phyloP scores from a whole-genome alignment of 257 asterid genomes.

The Ajuga chamaepitys region DNA sequence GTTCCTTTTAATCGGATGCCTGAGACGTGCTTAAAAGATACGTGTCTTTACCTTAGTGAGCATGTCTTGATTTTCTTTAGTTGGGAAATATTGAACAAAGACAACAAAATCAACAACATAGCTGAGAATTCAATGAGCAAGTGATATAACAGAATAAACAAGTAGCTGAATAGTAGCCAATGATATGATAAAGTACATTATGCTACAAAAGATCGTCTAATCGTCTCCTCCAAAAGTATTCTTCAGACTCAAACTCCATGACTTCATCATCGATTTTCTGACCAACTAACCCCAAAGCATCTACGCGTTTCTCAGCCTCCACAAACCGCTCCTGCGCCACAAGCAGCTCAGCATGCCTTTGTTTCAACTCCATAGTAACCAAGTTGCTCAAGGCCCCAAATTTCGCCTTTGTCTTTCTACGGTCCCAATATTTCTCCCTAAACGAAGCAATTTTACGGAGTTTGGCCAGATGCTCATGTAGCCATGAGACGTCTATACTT shows the following conservation, averaged over 20 bases:
- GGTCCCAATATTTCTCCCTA: neutral
- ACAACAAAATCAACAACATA: no score
- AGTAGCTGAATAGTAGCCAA: no score
- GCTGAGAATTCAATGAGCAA: no score
- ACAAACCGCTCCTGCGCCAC: slow-evolving; percentile 20
- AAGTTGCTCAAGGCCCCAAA: slow-evolving; percentile 9
- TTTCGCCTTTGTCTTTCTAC: slow-evolving; percentile 10
- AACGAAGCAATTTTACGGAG: slow-evolving; percentile 8
- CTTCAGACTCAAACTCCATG: slow-evolving; percentile 20
- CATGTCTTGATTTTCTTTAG: no score
- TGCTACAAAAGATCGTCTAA: slow-evolving; percentile 20
- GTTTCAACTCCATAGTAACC: slow-evolving; percentile 23
- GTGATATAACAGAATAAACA: no score
- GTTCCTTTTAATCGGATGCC: no score
- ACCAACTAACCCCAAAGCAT: slow-evolving; percentile 19
- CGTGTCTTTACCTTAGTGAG: no score
- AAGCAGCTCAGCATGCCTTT: slow-evolving; percentile 22
- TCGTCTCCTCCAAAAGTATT: slow-evolving; percentile 23
- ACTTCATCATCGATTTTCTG: slow-evolving; percentile 17
- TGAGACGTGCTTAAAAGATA: no score
- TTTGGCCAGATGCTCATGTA: slow-evolving; percentile 17
- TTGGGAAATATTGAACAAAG: no score
- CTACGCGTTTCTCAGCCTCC: slow-evolving; percentile 25
- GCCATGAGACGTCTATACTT: slow-evolving; percentile 29
- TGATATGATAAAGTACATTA: neutral